Percentiles rank a stretch among this genome's conserved stretches.
These are phyloP conservation scores for Oenanthe sinensis DNA, from an alignment of 129 eudicot genomes.

Conservation along the genomic window DNA sequence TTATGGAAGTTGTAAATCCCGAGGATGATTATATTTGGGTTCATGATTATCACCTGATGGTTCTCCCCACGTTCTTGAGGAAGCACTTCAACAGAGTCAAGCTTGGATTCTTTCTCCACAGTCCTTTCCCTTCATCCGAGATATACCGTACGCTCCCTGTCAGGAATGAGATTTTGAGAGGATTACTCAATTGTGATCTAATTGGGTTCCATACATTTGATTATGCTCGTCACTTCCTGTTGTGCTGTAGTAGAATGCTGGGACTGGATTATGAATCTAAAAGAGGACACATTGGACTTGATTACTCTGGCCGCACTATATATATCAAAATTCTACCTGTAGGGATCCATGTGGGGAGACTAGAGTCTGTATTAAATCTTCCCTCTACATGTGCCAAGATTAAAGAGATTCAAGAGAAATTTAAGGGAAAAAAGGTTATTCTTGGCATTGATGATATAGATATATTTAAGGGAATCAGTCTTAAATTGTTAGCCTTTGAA, in stretches of 20 bases:
- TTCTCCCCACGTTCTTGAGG: conserved; percentile 42
- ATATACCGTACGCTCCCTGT: conserved; percentile 41
- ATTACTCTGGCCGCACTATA: conserved; percentile 25
- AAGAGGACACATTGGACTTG: conserved; percentile 29
- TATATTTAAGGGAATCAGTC: conserved; percentile 34
- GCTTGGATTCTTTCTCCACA: conserved; percentile 52
- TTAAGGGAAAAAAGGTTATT: conserved; percentile 29
- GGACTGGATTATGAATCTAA: conserved; percentile 33
- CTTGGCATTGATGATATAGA: conserved; percentile 40
- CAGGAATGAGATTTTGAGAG: conserved; percentile 40
- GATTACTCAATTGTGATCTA: conserved; percentile 41
- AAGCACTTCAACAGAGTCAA: conserved; percentile 31
- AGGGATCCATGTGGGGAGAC: conserved; percentile 36
- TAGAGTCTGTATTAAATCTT: conserved; percentile 26
- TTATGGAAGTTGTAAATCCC: conserved; percentile 50
- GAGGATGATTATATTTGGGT: conserved; percentile 57
- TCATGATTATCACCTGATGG: conserved; percentile 56
- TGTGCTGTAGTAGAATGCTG: neutral
- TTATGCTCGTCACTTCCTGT: neutral
- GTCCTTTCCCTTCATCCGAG: conserved; percentile 50
- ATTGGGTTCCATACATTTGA: neutral
- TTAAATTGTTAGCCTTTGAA: conserved; percentile 44
- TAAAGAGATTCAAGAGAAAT: conserved; percentile 23
- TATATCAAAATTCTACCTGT: conserved; percentile 35
- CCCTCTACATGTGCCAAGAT: conserved; percentile 26